These are phyloP conservation scores for Psidium guajava DNA, from an alignment of 345 rosid genomes.

Conservation along the genomic window DNA sequence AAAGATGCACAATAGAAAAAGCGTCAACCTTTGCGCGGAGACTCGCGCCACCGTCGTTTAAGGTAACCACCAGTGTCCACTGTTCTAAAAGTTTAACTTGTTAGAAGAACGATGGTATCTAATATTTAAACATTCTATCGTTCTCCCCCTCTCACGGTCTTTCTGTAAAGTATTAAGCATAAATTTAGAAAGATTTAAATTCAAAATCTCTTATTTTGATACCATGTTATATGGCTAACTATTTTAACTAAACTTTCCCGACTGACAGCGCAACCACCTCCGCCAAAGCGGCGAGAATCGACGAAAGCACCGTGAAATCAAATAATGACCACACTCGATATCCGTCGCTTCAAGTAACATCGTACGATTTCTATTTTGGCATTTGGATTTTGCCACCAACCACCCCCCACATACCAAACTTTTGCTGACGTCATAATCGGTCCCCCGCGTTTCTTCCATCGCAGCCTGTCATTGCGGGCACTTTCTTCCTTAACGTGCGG, in stretches of 20 bases:
- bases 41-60: background rate
- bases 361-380: background rate
- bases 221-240: too few species aligned
- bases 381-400: background rate
- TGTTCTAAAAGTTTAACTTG: too few species aligned
- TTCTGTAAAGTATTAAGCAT: too few species aligned
- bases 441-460: background rate
- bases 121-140: too few species aligned
- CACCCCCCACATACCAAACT: background rate
- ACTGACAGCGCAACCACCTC: background rate
- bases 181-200: too few species aligned
- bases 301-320: background rate
- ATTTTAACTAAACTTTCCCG: background rate
- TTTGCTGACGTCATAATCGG: background rate
- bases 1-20: background rate
- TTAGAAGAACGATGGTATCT: too few species aligned
- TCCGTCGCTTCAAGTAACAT: background rate
- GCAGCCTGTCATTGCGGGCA: background rate
- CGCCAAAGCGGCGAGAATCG: background rate
- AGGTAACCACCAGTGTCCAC: too few species aligned
- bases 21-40: background rate
- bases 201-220: too few species aligned
- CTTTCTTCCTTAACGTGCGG: background rate
- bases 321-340: background rate
- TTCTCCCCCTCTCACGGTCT: too few species aligned